phyloP scores from a whole-genome alignment of 176 grass and related monocot genomes.

The Saccharum spontaneum region DNA sequence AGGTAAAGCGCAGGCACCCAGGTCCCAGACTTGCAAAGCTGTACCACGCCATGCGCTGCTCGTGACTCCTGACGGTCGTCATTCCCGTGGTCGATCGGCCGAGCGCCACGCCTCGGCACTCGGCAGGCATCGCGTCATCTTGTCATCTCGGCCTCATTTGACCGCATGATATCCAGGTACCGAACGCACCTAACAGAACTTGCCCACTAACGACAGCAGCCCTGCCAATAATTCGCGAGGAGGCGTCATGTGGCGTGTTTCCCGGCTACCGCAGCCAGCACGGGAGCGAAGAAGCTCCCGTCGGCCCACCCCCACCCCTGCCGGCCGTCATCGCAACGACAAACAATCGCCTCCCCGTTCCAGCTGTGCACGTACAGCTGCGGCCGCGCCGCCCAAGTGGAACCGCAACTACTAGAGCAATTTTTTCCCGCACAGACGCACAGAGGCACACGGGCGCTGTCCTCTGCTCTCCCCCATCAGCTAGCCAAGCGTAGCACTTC shows the following conservation, averaged over 20 bases:
- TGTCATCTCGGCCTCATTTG: neutral
- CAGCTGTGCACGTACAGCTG: neutral
- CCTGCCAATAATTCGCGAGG: neutral
- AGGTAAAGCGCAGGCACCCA: no score
- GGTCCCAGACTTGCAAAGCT: no score
- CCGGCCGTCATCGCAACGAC: neutral
- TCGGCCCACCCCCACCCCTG: neutral
- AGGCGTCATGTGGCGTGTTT: conserved; percentile 1
- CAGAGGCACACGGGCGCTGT: neutral
- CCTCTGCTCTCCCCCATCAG: neutral
- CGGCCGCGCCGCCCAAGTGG: neutral
- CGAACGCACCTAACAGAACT: neutral
- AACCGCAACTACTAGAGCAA: neutral
- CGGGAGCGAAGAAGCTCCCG: neutral
- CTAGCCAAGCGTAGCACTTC: neutral
- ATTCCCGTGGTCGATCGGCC: neutral
- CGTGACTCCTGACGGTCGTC: neutral
- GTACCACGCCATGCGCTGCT: neutral
- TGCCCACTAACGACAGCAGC: neutral
- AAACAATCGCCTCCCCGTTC: neutral
- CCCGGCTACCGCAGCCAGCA: neutral
- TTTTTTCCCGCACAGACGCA: no score
- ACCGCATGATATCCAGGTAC: neutral
- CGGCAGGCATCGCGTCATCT: neutral
- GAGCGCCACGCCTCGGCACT: neutral